Base-by-base conservation (phyloP, 768 basidiomycete genomes). In the Lactarius tabidus region DNA sequence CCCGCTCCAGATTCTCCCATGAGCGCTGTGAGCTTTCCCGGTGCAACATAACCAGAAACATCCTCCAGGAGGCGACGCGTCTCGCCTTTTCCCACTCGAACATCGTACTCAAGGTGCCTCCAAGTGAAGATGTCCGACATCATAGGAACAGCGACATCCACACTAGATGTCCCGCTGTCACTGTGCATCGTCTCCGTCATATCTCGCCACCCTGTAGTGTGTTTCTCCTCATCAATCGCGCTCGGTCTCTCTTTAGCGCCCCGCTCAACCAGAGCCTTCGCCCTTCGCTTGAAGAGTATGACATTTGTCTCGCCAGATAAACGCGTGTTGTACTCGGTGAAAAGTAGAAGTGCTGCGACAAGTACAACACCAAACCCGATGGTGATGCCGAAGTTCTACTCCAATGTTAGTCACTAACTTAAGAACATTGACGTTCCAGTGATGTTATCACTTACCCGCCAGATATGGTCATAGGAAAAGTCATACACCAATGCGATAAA, bases 1-100 rank as follows among this genome's bases (percentile, higher is more conserved):
- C 87, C 88, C 52, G 90, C 90, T 59, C 90, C 90, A 64, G 86
- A 88, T 17, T 88, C 88, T 66, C 93, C 93, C 91, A 95, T 93
- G 12, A 95, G 80, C 1, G 92, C 93, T 0, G 93, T 93, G 66
- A 94, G 74, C n/a, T 87, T 91, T 3, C 92, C 93, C 12, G 93
- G 93, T 70, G 88, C 88, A 51, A 92, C 89, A 71, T 86, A 93
- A 0, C 92, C 92, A 67, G 80, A 82, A 20, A 94, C 84, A 68
- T 91, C 85, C 70, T 92, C 84, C 41, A 94, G 81, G 12, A 94
- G 78, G 51, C 84, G 81, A 9, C 77, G 79, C 17, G 78, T 79
- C 26, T 51, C 48, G 9, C 88, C 89, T 29, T 81, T 81, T 1
- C 84, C 79, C 0, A 87, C 82, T 1, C 89, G 90, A 0, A 93